A percentile compares a stretch with the other conserved stretches of the same genome.
Conservation (phyloP, 2,329 filamentous ascomycete species). For the Alternaria triticimaculans region DNA sequence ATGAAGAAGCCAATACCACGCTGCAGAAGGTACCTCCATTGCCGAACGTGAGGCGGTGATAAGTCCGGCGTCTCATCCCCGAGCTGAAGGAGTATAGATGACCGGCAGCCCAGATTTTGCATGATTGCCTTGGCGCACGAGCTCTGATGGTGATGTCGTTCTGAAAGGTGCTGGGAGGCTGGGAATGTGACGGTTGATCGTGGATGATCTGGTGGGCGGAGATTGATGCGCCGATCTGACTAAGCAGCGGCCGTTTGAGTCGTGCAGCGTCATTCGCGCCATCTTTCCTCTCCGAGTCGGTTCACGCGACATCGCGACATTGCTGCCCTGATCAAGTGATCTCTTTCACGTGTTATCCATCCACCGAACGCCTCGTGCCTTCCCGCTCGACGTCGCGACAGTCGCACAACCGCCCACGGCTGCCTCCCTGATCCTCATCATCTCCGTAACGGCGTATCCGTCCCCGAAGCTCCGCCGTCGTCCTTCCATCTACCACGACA, state of each 20-base stretch:
- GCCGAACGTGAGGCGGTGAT: neutral
- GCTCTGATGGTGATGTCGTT: neutral
- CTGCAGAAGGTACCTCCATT: neutral
- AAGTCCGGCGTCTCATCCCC: neutral
- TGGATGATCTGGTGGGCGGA: neutral
- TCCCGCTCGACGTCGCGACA: constrained; percentile 3
- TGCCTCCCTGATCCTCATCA: constrained; percentile 4
- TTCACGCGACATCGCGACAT: constrained; percentile 24
- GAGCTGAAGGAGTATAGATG: neutral
- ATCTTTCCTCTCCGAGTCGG: constrained; percentile 13
- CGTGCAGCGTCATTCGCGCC: constrained; percentile 23
- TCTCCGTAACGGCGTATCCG: constrained; percentile 10
- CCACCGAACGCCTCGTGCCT: neutral
- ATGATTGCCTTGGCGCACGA: neutral
- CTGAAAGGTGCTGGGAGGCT: neutral
- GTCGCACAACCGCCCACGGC: neutral
- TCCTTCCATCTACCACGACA: constrained; percentile 10
- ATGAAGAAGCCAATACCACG: neutral
- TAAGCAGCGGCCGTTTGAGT: constrained; percentile 17
- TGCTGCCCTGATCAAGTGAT: constrained; percentile 17
- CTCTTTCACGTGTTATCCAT: neutral
- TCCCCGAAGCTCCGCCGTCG: constrained; percentile 3
- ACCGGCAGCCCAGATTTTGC: neutral
- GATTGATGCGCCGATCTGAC: constrained; percentile 1
- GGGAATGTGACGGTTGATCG: neutral